Base-by-base conservation (phyloP, 257 asterid genomes). In the Ilex asprella region DNA sequence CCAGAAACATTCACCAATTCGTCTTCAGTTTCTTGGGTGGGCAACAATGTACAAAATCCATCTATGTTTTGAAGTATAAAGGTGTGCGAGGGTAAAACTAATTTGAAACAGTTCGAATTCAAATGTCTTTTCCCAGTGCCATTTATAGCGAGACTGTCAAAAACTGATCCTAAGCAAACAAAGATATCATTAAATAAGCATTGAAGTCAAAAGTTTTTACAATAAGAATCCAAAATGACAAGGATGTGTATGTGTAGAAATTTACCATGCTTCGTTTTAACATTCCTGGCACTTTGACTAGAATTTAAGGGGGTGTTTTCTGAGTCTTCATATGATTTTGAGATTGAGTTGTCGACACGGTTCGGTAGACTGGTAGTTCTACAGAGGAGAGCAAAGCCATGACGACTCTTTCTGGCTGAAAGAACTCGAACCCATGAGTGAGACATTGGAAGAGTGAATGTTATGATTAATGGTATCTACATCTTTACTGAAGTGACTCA, bases 401-500 rank as follows among this genome's bases (percentile, higher is more conserved):
- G 57, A 30, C 70, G 65, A 55, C 70, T 58, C 64, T 71, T 75
- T 65, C 76, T 65, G 69, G 77, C 77, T 12, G 77, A 73, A 29
- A 75, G 44, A 60, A 70, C 68, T 55, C 76, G 79, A 70, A 74
- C 61, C 85, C 76, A 72, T 69, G 77, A 70, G 12, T 39, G 67
- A 70, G 56, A 47, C 91, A 86, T 86, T 55, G 14, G 0, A 35
- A 3, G 41, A 35, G 2, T 35, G 8, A 35, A 35, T 35, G 41
- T 4, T 35, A 35, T 35, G 8, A 35, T 8, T 35, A 35, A 8
- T 35, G 8, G 41, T 35, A 35, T 35, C 41, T 35, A 35, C 41
- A 35, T 35, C 7, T 35, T 0, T 35, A 21, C 27, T 35, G 41
- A 35, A 35, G 41, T 35, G 41, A 35, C 2, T 35, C 8, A 8